These are phyloP conservation scores for Stagonosporopsis vannaccii DNA, from an alignment of 2,329 filamentous ascomycete species.

Conservation along the genomic window DNA sequence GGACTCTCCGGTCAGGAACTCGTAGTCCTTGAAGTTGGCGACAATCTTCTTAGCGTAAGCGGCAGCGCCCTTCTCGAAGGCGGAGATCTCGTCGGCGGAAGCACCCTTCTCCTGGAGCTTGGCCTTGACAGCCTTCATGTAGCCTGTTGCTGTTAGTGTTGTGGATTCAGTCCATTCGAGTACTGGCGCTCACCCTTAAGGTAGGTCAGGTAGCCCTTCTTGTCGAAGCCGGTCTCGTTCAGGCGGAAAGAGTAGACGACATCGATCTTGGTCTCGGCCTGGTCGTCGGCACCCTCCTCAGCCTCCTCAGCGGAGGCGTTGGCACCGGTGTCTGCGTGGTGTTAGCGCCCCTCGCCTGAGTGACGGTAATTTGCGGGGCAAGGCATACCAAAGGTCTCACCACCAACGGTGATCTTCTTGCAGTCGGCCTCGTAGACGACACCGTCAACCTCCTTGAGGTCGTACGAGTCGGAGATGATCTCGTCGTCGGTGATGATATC, in stretches of 20 bases:
- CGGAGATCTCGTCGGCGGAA: slow-evolving; percentile 65
- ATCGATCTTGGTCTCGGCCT: slow-evolving; percentile 81
- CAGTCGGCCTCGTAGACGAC: slow-evolving; percentile 91
- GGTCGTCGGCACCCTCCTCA: slow-evolving; percentile 77
- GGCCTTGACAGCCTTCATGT: slow-evolving; percentile 93
- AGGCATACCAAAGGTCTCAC: slow-evolving; percentile 70
- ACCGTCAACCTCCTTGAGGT: slow-evolving; percentile 80
- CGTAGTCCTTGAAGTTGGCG: slow-evolving; percentile 91
- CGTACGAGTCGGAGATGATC: slow-evolving; percentile 94
- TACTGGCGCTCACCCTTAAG: slow-evolving; percentile 73
- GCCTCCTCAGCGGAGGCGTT: slow-evolving; percentile 96
- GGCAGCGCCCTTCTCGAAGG: slow-evolving; percentile 79
- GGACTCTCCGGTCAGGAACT: slow-evolving; percentile 90
- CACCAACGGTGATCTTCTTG: slow-evolving; percentile 83
- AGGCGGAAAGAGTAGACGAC: slow-evolving; percentile 92
- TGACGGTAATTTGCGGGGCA: slow-evolving; percentile 2
- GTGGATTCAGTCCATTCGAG: neutral
- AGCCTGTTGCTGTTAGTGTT: slow-evolving; percentile 61
- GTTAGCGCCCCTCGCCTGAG: slow-evolving; percentile 11
- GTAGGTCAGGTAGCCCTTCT: slow-evolving; percentile 83
- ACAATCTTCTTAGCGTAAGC: slow-evolving; percentile 83
- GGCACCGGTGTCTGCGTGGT: slow-evolving; percentile 77
- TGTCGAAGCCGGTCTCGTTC: slow-evolving; percentile 79
- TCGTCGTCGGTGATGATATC: slow-evolving; percentile 91
- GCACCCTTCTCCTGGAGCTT: slow-evolving; percentile 68